Evolutionary conservation across 2,329 filamentous ascomycete genomes (phyloP).

Genomic region (Colletotrichum sp.): DNA sequence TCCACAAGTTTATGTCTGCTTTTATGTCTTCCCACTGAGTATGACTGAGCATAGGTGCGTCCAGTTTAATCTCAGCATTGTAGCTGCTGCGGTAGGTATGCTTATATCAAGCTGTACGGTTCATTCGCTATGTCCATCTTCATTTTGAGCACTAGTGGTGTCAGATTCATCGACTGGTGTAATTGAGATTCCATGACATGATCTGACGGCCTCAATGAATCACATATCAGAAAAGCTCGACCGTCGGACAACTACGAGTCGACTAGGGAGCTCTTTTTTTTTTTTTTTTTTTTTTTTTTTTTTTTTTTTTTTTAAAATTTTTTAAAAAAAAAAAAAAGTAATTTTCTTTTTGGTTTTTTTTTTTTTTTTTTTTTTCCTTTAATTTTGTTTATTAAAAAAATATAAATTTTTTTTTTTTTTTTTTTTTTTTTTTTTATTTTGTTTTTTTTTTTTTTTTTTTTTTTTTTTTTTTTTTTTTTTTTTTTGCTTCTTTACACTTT

Average conservation of each 20-base stretch:
- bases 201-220: background rate
- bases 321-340: too few species aligned
- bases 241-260: background rate
- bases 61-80: accelerated
- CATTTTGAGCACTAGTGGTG: background rate
- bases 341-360: too few species aligned
- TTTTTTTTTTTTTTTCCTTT: too few species aligned
- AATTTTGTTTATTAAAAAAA: too few species aligned
- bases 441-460: accelerated
- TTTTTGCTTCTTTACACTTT: too few species aligned
- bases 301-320: too few species aligned
- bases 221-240: background rate
- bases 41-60: background rate
- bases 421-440: accelerated
- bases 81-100: background rate
- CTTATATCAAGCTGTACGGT: background rate
- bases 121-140: accelerated
- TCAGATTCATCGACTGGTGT: background rate
- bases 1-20: background rate
- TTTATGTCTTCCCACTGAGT: background rate
- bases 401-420: accelerated
- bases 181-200: background rate
- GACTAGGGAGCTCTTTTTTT: background rate
- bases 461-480: accelerated
- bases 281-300: too few species aligned